Percentiles rank a stretch among this genome's conserved stretches.
Evolutionary conservation across 768 basidiomycete species (phyloP).

Genomic region (Peribolospora baueri): DNA sequence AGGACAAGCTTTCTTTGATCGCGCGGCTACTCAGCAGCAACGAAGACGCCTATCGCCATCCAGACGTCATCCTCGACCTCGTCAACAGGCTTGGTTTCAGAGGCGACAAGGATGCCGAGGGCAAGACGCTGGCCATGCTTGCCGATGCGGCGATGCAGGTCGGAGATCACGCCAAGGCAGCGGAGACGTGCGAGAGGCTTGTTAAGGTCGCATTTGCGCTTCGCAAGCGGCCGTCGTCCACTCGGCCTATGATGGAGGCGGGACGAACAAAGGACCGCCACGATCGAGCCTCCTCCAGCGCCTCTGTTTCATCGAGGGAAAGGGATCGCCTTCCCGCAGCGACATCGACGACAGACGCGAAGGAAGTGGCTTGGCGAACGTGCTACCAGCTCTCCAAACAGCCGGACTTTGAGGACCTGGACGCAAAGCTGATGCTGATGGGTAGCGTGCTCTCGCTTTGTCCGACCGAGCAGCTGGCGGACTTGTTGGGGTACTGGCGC

Average conservation of each 20-base stretch:
- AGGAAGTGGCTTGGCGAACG: constrained; percentile 69
- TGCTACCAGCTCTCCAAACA: constrained; percentile 72
- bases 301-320: background rate
- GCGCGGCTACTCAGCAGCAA: constrained; percentile 64
- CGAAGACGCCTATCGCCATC: constrained; percentile 67
- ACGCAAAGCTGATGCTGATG: constrained; percentile 42
- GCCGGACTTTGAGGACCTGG: constrained; percentile 42
- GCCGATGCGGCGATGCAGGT: constrained; percentile 60
- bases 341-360: constrained; percentile 24
- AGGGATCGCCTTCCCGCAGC: constrained; percentile 5
- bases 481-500: constrained; percentile 56
- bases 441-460: constrained; percentile 68
- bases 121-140: constrained; percentile 70
- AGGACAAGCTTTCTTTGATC: constrained; percentile 67
- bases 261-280: background rate
- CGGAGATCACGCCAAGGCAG: constrained; percentile 53
- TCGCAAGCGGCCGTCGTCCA: background rate
- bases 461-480: constrained; percentile 50
- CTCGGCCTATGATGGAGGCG: background rate
- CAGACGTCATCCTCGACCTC: constrained; percentile 74
- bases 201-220: constrained; percentile 23
- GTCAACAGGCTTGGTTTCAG: constrained; percentile 63
- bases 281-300: background rate
- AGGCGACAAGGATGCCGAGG: constrained; percentile 43
- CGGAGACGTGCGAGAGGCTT: constrained; percentile 47